Evolutionary conservation across 1,139 yeast species (phyloP).

Genomic region (Pichia sp.): DNA sequence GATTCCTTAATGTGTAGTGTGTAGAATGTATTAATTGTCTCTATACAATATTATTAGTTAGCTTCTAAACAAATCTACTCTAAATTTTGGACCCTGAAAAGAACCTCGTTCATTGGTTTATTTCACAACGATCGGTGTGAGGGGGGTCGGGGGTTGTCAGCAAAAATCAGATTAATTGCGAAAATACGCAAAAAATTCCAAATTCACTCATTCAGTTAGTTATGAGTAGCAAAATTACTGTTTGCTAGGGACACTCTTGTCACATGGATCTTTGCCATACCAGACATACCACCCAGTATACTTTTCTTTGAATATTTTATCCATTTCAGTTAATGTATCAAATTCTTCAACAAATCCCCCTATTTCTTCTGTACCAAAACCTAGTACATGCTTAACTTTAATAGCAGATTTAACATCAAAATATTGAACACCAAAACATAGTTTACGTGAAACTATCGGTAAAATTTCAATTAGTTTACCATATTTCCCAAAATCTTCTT

Average conservation of each 20-base stretch:
- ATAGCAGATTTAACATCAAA: constrained; percentile 59
- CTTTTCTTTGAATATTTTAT: constrained; percentile 33
- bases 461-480: constrained; percentile 59
- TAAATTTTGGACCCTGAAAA: too few relatives aligned
- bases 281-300: constrained; percentile 56
- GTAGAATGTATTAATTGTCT: too few relatives aligned
- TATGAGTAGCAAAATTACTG: too few relatives aligned
- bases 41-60: too few relatives aligned
- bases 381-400: constrained; percentile 43
- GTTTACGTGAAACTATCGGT: constrained; percentile 60
- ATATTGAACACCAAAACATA: constrained; percentile 58
- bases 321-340: constrained; percentile 1
- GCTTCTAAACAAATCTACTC: too few relatives aligned
- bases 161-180: too few relatives aligned
- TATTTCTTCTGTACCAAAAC: constrained; percentile 6
- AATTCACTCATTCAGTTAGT: too few relatives aligned
- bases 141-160: too few relatives aligned
- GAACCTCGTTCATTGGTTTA: too few relatives aligned
- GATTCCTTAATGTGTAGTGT: too few relatives aligned
- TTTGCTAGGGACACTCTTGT: constrained; percentile 44
- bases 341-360: background rate
- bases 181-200: too few relatives aligned
- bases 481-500: constrained; percentile 44
- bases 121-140: too few relatives aligned
- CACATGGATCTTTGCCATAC: constrained; percentile 66